Conservation (phyloP, 768 basidiomycete species). For the Symmetrospora coprosmae region DNA sequence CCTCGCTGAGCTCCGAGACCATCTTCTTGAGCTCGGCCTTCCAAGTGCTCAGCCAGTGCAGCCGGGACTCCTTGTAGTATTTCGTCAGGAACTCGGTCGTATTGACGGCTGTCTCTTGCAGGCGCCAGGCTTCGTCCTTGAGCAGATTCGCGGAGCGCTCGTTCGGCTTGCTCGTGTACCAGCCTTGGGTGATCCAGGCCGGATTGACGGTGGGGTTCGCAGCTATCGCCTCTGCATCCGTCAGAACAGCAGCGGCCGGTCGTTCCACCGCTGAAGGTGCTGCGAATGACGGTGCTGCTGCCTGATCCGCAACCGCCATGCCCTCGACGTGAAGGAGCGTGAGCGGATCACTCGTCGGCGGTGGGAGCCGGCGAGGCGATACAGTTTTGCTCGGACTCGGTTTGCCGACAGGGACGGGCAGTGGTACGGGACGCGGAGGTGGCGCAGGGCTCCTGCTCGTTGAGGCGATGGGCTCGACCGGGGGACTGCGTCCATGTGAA, state of each 20-base stretch:
- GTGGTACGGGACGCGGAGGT: too few relatives aligned
- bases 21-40: constrained; percentile 74
- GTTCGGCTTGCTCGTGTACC: constrained; percentile 43
- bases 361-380: constrained; percentile 5
- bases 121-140: constrained; percentile 70
- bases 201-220: constrained; percentile 17
- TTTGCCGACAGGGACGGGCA: too few relatives aligned
- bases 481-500: too few relatives aligned
- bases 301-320: background rate
- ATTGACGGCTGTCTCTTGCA: constrained; percentile 69
- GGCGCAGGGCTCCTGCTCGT: too few relatives aligned
- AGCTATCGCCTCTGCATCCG: background rate
- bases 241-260: too few relatives aligned
- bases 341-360: constrained; percentile 20
- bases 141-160: constrained; percentile 47
- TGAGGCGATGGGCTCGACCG: too few relatives aligned
- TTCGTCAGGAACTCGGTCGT: constrained; percentile 67
- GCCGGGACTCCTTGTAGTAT: constrained; percentile 62
- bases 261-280: too few relatives aligned
- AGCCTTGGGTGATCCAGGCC: background rate
- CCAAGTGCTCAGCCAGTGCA: constrained; percentile 87
- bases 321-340: constrained; percentile 1
- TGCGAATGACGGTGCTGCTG: too few relatives aligned
- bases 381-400: background rate
- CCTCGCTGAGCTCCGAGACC: constrained; percentile 62